Base-by-base conservation (phyloP, 805 yeast genomes). In the Lipomyces yamadae region DNA sequence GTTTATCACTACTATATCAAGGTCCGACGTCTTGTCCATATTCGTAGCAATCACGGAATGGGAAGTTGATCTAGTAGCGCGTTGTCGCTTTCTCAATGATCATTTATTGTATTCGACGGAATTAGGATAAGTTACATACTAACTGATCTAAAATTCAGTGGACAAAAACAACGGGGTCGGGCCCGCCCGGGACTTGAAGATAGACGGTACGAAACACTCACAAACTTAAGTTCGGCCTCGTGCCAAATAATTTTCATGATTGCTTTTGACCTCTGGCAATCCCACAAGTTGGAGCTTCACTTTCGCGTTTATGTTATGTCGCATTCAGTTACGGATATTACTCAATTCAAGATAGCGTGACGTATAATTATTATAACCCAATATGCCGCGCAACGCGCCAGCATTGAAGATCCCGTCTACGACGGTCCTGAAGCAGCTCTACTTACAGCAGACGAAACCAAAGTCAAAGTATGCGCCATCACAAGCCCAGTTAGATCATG, bases 381-480 rank as follows among this genome's bases (percentile, higher is more conserved):
- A 42, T 2, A 66, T 53, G 66, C 66, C 64, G 24, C 64, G 66
- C 24, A 34, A 59, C n/a, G 2, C 52, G 54, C 10, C 32, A 34
- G 34, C 30, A 10, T 39, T 18, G 53, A 56, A 15, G 33, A 61
- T 68, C 55, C 71, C 70, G 15, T 68, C 71, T 11, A 53, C 53
- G 7, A 50, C 69, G 15, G 71, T 66, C 6, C 57, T 66, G 42
- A 15, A 35, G 67, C 33, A 61, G 37, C 62, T 68, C 45, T 62
- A 60, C 48, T 37, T 37, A 45, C 68, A 64, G 34, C 71, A 68
- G 55, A 24, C 52, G 5, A 66, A 66, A 39, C 61, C 63, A 4
- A 11, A 63, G 24, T 58, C 65, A 1, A 52, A 39, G n/a, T 56
- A 39, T 30, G 70, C 66, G 24, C 67, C 61, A 33, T 33, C 67